These are phyloP conservation scores for Macrolepiota fuliginosa DNA, from an alignment of 768 basidiomycete genomes.

Conservation along the genomic window DNA sequence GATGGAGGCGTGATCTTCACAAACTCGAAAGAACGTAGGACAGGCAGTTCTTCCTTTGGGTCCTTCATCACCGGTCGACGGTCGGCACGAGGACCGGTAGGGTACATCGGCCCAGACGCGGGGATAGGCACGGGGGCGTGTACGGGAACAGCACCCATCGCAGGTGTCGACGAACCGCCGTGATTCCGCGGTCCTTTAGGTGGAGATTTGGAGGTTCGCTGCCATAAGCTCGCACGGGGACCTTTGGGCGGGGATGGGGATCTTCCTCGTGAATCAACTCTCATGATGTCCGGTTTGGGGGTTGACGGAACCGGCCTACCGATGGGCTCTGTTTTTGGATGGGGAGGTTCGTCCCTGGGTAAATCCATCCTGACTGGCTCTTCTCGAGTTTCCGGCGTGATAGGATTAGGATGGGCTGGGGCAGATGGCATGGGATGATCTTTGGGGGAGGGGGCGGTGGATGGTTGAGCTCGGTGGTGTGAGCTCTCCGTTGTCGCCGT, in stretches of 20 bases:
- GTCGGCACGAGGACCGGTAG: constrained; percentile 11
- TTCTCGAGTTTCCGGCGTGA: not conserved
- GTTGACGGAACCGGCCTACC: not conserved
- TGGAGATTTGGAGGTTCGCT: constrained; percentile 5
- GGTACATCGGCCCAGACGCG: not conserved
- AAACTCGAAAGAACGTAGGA: not conserved
- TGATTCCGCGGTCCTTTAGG: constrained; percentile 10
- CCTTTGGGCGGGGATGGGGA: constrained; percentile 12
- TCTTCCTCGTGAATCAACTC: constrained; percentile 2
- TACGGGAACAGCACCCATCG: not conserved
- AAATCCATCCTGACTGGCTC: not conserved
- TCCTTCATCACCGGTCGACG: constrained; percentile 6
- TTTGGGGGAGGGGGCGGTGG: not conserved
- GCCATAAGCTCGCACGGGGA: constrained; percentile 6
- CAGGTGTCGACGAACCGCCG: not conserved
- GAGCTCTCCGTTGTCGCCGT: not conserved
- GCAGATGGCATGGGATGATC: not conserved
- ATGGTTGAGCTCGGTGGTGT: not conserved
- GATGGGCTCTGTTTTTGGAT: not conserved
- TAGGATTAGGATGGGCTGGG: not conserved
- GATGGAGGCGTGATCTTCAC: not conserved
- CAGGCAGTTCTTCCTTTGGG: not conserved
- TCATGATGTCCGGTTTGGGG: not conserved
- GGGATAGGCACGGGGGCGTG: not conserved
- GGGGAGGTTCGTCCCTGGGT: not conserved